Conservation (phyloP, 2,329 filamentous ascomycete genomes). For the Lojkania enalia region DNA sequence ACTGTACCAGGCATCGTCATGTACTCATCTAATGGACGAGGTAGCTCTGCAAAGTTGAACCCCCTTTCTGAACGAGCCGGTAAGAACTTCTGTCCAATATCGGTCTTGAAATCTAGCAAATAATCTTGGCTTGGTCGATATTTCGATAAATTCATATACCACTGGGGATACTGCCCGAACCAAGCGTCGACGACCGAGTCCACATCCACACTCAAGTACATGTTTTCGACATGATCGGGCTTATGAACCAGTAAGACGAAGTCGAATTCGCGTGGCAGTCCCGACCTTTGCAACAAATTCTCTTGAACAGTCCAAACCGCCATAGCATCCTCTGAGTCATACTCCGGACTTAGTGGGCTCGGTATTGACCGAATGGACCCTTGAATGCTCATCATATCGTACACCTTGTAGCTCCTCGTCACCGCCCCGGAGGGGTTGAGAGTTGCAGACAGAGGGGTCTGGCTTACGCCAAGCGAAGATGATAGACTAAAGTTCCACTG, state of each 20-base stretch:
- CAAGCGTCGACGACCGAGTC: constrained; percentile 48
- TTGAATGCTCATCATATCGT: constrained; percentile 56
- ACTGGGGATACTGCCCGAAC: constrained; percentile 48
- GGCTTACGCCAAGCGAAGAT: constrained; percentile 51
- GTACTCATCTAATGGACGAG: constrained; percentile 48
- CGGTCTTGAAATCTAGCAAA: constrained; percentile 45
- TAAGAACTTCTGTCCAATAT: constrained; percentile 51
- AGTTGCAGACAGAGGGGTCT: constrained; percentile 48
- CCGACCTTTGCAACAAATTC: constrained; percentile 53
- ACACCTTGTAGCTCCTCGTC: constrained; percentile 49
- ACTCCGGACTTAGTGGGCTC: constrained; percentile 39
- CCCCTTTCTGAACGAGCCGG: constrained; percentile 40
- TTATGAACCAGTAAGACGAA: constrained; percentile 56
- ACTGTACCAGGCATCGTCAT: constrained; percentile 51
- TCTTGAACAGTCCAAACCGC: constrained; percentile 57
- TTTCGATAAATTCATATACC: constrained; percentile 43
- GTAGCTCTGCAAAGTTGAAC: constrained; percentile 52
- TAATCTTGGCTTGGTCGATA: constrained; percentile 46
- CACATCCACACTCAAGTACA: constrained; percentile 49
- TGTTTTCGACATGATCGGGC: constrained; percentile 44
- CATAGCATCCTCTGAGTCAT: constrained; percentile 50
- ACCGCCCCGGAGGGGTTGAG: constrained; percentile 48
- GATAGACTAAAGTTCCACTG: constrained; percentile 54
- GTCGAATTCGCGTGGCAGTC: constrained; percentile 56
- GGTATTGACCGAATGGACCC: constrained; percentile 50